Conservation (phyloP, 192 early-diverging fungal species). For the Backusella psychrophila region DNA sequence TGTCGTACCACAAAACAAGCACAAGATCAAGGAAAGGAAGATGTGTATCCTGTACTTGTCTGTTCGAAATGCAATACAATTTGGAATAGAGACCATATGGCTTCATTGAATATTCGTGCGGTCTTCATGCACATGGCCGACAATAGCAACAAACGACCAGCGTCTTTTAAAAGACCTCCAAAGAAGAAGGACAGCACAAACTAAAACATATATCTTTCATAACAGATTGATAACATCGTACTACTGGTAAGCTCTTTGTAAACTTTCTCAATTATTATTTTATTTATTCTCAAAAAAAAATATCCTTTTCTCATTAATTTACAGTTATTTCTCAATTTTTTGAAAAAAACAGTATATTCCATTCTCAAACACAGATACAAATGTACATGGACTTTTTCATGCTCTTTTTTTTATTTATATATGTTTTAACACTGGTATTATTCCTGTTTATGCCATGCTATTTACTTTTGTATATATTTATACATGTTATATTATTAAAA, state of each 20-base stretch:
- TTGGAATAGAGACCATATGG: neutral
- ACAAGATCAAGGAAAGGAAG: too few species aligned
- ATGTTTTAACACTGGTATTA: neutral
- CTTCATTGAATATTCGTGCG: too few species aligned
- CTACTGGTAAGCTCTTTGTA: too few species aligned
- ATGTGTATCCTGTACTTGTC: too few species aligned
- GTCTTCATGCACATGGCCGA: too few species aligned
- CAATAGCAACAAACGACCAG: too few species aligned
- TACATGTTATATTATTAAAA: neutral
- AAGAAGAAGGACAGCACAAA: slow-evolving; percentile 43
- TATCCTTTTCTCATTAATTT: too few species aligned
- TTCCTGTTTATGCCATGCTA: neutral
- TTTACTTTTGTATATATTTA: neutral
- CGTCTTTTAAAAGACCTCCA: slow-evolving; percentile 6
- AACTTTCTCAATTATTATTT: too few species aligned
- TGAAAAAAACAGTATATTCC: too few species aligned
- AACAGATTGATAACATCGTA: neutral
- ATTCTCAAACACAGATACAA: neutral
- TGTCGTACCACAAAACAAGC: too few species aligned
- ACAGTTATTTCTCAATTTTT: too few species aligned
- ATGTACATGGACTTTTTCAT: neutral
- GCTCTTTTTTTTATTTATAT: neutral
- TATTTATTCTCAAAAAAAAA: too few species aligned
- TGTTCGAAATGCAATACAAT: neutral
- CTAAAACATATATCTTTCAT: slow-evolving; percentile 15